Conservation (phyloP, 2,329 filamentous ascomycete genomes). For the Coniochaeta pulveracea region DNA sequence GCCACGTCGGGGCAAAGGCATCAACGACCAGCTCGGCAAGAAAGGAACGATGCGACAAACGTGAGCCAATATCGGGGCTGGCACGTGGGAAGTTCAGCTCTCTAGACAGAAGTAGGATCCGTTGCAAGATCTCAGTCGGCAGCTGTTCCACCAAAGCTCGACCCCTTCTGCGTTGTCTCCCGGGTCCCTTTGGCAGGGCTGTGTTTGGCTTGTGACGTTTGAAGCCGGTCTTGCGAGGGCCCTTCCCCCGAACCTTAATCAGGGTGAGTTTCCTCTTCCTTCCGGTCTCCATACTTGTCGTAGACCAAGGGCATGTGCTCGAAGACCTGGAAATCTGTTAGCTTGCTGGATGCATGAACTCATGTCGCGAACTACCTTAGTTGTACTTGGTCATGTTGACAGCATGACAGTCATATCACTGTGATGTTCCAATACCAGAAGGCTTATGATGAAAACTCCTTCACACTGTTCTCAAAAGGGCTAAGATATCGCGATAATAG, state of each 20-base stretch:
- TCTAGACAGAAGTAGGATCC: conserved; percentile 36
- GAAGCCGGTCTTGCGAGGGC: conserved; percentile 14
- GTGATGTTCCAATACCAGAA: too few relatives aligned
- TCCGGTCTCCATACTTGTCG: too few relatives aligned
- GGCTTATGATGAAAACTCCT: too few relatives aligned
- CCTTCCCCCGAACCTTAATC: conserved; percentile 35
- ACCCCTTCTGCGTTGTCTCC: conserved; percentile 6
- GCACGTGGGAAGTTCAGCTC: conserved; percentile 35
- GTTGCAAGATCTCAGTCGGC: conserved; percentile 41
- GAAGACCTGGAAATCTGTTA: too few relatives aligned
- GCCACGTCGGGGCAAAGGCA: conserved; percentile 29
- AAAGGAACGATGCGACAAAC: conserved; percentile 28
- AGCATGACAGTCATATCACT: too few relatives aligned
- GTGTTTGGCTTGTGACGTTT: conserved; percentile 9
- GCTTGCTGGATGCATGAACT: too few relatives aligned
- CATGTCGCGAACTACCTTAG: too few relatives aligned
- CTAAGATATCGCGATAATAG: too few relatives aligned
- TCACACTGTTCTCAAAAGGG: too few relatives aligned
- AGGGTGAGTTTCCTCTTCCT: conserved; percentile 39
- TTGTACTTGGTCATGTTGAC: too few relatives aligned
- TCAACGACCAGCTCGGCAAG: conserved; percentile 20
- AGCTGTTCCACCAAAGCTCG: conserved; percentile 22
- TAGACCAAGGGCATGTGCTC: too few relatives aligned
- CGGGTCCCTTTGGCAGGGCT: background rate
- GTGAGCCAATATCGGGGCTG: conserved; percentile 30